A percentile compares a stretch with the other conserved stretches of the same genome.
phyloP scores from a whole-genome alignment of 2,329 filamentous ascomycete species.

The Dendryphion nanum region DNA sequence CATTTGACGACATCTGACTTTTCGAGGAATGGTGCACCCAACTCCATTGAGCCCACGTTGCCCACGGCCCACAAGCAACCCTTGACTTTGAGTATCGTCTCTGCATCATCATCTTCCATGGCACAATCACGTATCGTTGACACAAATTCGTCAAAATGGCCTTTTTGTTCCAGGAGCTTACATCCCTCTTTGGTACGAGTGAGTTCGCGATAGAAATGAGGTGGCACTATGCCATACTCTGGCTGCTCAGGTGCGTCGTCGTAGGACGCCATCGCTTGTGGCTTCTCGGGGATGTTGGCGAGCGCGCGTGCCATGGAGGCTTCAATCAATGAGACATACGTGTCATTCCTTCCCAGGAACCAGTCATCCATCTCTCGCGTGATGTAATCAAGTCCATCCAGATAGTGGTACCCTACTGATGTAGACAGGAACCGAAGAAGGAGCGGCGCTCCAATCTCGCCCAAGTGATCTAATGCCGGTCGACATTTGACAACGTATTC shows the following conservation, averaged over 20 bases:
- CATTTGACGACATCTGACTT: slow-evolving; percentile 82
- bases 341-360: slow-evolving; percentile 95
- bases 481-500: slow-evolving; percentile 97
- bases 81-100: slow-evolving; percentile 90
- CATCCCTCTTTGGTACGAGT: slow-evolving; percentile 92
- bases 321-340: slow-evolving; percentile 92
- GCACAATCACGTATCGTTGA: slow-evolving; percentile 84
- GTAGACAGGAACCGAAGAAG: slow-evolving; percentile 91
- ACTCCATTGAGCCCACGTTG: slow-evolving; percentile 97
- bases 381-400: slow-evolving; percentile 96
- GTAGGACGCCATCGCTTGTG: slow-evolving; percentile 45
- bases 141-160: slow-evolving; percentile 93
- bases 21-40: slow-evolving; percentile 91
- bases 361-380: slow-evolving; percentile 99
- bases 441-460: slow-evolving; percentile 92
- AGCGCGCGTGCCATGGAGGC: slow-evolving; percentile 90
- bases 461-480: slow-evolving; percentile 89
- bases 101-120: slow-evolving; percentile 78
- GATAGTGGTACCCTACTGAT: slow-evolving; percentile 94
- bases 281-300: slow-evolving; percentile 57
- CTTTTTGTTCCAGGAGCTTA: slow-evolving; percentile 83
- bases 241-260: slow-evolving; percentile 48
- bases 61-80: slow-evolving; percentile 97
- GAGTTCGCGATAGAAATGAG: slow-evolving; percentile 95
- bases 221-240: slow-evolving; percentile 69